A percentile compares a stretch with the other conserved stretches of the same genome.
Conservation (phyloP, 2,329 filamentous ascomycete genomes). For the Fusarium solani-melongenae region DNA sequence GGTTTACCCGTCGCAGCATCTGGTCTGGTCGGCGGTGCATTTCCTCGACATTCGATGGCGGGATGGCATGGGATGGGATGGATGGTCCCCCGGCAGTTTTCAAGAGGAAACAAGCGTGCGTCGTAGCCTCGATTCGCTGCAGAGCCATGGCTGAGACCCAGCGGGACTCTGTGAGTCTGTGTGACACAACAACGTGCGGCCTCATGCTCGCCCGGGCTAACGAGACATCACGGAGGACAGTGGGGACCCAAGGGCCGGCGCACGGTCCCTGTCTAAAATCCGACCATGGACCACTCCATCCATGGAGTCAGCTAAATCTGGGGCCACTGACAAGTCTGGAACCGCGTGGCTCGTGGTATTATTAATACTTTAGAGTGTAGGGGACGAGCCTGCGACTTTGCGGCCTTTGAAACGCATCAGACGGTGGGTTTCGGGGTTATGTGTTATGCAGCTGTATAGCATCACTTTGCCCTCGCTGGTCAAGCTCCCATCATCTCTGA, state of each 20-base stretch:
- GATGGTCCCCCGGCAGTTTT: constrained; percentile 25
- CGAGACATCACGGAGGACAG: constrained; percentile 37
- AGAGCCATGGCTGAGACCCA: constrained; percentile 6
- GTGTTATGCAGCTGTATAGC: background rate
- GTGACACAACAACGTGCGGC: constrained; percentile 42
- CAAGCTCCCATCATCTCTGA: background rate
- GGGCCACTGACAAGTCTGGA: constrained; percentile 26
- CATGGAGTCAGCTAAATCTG: constrained; percentile 2
- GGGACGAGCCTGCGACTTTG: constrained; percentile 10
- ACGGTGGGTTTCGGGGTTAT: constrained; percentile 23
- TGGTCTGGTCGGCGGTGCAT: constrained; percentile 17
- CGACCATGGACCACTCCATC: constrained; percentile 2
- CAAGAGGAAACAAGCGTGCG: constrained; percentile 21
- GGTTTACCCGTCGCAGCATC: constrained; percentile 36
- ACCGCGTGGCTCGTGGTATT: constrained; percentile 34
- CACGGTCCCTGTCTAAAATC: constrained; percentile 34
- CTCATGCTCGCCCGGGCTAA: constrained; percentile 39
- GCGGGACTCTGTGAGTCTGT: constrained; percentile 17
- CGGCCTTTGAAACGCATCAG: constrained; percentile 32
- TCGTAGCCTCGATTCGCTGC: constrained; percentile 20
- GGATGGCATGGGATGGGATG: background rate
- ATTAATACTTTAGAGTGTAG: constrained; percentile 33
- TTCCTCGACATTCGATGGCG: constrained; percentile 32
- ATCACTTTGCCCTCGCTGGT: background rate
- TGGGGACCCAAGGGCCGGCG: constrained; percentile 30